phyloP scores from a whole-genome alignment of 2,329 filamentous ascomycete species.

The Malbranchea zuffiana region DNA sequence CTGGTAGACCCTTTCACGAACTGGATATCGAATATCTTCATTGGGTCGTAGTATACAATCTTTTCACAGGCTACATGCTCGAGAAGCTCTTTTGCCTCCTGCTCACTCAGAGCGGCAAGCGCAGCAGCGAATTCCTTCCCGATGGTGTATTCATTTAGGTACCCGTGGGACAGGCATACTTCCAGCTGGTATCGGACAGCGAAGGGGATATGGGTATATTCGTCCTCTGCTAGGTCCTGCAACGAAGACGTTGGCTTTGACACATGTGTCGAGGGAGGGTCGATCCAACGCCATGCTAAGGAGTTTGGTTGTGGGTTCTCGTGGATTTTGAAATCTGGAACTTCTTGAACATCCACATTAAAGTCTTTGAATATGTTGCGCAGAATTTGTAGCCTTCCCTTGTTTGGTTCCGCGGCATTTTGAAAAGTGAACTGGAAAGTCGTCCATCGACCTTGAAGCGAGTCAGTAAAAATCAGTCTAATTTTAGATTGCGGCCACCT shows the following conservation, averaged over 20 bases:
- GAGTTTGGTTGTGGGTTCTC: slow-evolving; percentile 9
- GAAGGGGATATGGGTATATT: slow-evolving; percentile 48
- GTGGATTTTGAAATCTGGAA: slow-evolving; percentile 32
- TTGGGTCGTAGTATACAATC: slow-evolving; percentile 54
- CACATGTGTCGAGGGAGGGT: slow-evolving; percentile 21
- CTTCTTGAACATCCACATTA: slow-evolving; percentile 50
- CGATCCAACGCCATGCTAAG: slow-evolving; percentile 33
- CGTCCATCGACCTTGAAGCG: slow-evolving; percentile 48
- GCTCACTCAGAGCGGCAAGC: slow-evolving; percentile 43
- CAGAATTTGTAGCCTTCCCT: slow-evolving; percentile 35
- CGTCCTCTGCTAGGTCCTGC: slow-evolving; percentile 26
- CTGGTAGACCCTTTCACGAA: slow-evolving; percentile 38
- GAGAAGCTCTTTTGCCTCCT: slow-evolving; percentile 54
- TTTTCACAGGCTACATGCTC: slow-evolving; percentile 62
- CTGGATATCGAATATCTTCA: slow-evolving; percentile 54
- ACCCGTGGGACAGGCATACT: slow-evolving; percentile 73
- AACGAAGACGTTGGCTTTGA: slow-evolving; percentile 24
- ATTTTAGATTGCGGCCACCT: slow-evolving; percentile 16
- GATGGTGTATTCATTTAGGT: slow-evolving; percentile 67
- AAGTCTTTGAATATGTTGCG: slow-evolving; percentile 54
- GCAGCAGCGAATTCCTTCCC: slow-evolving; percentile 53
- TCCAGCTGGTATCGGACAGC: slow-evolving; percentile 80
- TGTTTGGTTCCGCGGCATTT: slow-evolving; percentile 17
- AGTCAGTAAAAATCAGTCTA: slow-evolving; percentile 5
- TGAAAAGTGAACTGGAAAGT: slow-evolving; percentile 45